Percentiles rank a stretch among this genome's conserved stretches.
Conservation (phyloP, 177 flowering plant genomes). For the Vitis hybrid region DNA sequence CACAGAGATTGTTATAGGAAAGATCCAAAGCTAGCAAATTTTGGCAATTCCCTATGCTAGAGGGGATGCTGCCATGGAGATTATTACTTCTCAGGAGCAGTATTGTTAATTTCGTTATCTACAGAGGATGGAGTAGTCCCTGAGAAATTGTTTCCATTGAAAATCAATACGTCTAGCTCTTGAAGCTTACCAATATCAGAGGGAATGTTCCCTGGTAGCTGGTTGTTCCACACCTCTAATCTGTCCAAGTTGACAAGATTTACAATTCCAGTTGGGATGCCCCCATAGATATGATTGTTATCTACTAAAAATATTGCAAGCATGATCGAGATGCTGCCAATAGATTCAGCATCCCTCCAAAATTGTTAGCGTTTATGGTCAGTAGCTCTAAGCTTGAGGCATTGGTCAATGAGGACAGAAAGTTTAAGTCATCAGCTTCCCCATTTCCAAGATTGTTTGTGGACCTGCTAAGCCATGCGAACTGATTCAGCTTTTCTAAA, state of each 20-base stretch:
- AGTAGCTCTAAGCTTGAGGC: neutral
- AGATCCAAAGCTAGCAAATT: constrained; percentile 1
- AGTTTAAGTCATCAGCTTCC: constrained; percentile 5
- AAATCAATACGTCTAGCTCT: neutral
- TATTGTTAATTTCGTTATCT: neutral
- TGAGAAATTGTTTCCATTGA: neutral
- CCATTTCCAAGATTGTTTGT: neutral
- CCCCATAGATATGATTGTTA: neutral
- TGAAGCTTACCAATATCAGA: neutral
- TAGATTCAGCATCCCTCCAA: neutral
- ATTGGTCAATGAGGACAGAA: constrained; percentile 7
- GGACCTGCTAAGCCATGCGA: neutral
- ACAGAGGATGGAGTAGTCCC: constrained; percentile 2
- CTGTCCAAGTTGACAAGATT: neutral
- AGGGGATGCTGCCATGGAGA: constrained; percentile 9
- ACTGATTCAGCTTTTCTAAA: neutral
- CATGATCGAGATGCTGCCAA: constrained; percentile 1
- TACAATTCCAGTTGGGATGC: constrained; percentile 13
- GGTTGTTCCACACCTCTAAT: neutral
- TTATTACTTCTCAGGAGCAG: neutral
- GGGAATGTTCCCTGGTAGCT: constrained; percentile 6
- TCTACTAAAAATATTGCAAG: neutral
- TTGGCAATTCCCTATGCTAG: constrained; percentile 3
- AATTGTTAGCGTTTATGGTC: neutral
- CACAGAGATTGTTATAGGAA: constrained; percentile 6